phyloP scores from a whole-genome alignment of 169 alveolate species.

The Perkinsus olseni region DNA sequence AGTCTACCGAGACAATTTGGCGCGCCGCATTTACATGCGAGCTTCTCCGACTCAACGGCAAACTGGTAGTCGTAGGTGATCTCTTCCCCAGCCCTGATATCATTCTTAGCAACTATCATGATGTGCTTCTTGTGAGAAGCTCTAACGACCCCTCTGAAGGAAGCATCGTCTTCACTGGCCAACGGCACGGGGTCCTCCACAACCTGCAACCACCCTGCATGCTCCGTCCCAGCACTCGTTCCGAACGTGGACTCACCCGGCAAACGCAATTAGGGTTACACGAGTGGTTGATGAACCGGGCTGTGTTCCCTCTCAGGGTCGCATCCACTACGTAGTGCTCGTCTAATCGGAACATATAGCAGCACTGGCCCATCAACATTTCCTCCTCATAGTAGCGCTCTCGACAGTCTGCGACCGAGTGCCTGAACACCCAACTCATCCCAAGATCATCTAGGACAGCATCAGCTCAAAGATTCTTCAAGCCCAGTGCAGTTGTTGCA shows the following conservation, averaged over 20 bases:
- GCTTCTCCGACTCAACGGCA: conserved; percentile 69
- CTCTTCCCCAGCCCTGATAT: conserved; percentile 87
- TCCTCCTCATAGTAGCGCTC: conserved; percentile 47
- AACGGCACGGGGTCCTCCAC: background rate
- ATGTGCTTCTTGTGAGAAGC: conserved; percentile 84
- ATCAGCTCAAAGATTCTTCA: background rate
- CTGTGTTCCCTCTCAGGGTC: conserved; percentile 85
- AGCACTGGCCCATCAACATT: conserved; percentile 49
- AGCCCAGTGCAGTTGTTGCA: too few species aligned
- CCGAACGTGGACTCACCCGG: conserved; percentile 33
- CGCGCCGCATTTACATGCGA: conserved; percentile 77
- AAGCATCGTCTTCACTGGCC: background rate
- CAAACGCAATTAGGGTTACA: conserved; percentile 86
- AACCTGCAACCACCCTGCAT: too few species aligned
- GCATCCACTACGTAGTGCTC: conserved; percentile 91
- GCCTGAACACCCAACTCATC: too few species aligned
- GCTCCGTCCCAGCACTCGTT: background rate
- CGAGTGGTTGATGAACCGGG: conserved; percentile 93
- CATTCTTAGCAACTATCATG: conserved; percentile 83
- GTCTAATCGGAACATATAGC: conserved; percentile 81
- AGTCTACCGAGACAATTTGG: conserved; percentile 75
- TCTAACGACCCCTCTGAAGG: conserved; percentile 37
- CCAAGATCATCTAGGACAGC: too few species aligned
- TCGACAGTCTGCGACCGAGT: conserved; percentile 47
- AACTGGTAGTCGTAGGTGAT: conserved; percentile 91